Conservation (phyloP, 768 basidiomycete species). For the Coprinellus aureogranulatus region DNA sequence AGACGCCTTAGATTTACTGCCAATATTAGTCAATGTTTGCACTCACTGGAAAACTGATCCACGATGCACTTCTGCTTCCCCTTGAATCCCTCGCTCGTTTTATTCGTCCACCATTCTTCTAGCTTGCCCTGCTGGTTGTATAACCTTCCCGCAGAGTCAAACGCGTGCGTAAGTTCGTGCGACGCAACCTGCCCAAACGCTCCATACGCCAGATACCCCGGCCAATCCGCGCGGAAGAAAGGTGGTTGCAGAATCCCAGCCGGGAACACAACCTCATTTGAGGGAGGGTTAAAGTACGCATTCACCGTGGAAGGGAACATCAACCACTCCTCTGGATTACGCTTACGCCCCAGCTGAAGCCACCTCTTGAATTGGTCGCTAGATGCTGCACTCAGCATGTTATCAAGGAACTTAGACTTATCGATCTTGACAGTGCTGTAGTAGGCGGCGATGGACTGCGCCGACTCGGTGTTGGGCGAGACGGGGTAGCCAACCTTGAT, state of each 20-base stretch:
- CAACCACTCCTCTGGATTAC: conserved; percentile 78
- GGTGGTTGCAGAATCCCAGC: conserved; percentile 93
- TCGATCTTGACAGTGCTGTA: conserved; percentile 69
- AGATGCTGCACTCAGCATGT: conserved; percentile 61
- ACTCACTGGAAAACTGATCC: conserved; percentile 80
- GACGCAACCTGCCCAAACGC: conserved; percentile 90
- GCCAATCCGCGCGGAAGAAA: conserved; percentile 86
- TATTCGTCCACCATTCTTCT: conserved; percentile 91
- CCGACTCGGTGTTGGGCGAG: conserved; percentile 75
- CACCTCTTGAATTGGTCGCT: conserved; percentile 68
- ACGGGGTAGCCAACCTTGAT: conserved; percentile 93
- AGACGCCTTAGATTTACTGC: not conserved
- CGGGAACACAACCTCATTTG: conserved; percentile 94
- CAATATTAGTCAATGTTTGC: conserved; percentile 13
- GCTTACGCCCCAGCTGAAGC: conserved; percentile 64
- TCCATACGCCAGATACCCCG: conserved; percentile 85
- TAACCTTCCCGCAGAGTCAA: conserved; percentile 84
- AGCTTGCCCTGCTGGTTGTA: conserved; percentile 90
- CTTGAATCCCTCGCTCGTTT: conserved; percentile 80
- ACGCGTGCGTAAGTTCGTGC: conserved; percentile 93
- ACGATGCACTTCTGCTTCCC: conserved; percentile 83
- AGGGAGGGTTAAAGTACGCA: conserved; percentile 84
- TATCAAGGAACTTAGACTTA: conserved; percentile 76
- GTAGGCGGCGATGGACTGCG: conserved; percentile 68
- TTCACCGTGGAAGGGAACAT: conserved; percentile 87